These are phyloP conservation scores for Xerocomellus dryophilus DNA, from an alignment of 768 basidiomycete species.

Conservation along the genomic window DNA sequence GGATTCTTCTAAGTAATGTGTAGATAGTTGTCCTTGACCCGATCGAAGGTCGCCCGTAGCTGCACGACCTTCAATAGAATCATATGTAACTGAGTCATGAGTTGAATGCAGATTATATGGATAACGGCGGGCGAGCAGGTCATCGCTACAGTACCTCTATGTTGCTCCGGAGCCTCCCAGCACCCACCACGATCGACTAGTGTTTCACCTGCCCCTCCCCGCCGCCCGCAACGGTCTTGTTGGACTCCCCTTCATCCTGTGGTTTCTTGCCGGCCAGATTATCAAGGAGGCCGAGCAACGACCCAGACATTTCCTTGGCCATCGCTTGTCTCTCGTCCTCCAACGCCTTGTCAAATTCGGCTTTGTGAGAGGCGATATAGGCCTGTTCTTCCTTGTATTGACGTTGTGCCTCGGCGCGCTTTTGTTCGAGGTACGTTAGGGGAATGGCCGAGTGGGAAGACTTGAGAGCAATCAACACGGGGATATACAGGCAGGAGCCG, in stretches of 20 bases:
- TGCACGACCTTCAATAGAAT: background rate
- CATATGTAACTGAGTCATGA: background rate
- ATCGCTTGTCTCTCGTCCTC: conserved; percentile 52
- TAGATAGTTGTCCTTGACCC: too few relatives aligned
- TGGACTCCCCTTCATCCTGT: background rate
- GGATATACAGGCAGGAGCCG: background rate
- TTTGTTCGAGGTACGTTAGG: conserved; percentile 51
- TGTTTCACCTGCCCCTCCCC: conserved; percentile 10
- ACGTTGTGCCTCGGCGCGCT: conserved; percentile 48
- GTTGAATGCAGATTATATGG: conserved; percentile 2
- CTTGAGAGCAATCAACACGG: conserved; percentile 6
- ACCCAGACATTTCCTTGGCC: conserved; percentile 46
- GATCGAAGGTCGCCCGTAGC: too few relatives aligned
- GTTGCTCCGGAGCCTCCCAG: background rate
- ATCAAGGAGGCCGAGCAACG: conserved; percentile 34
- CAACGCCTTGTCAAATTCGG: conserved; percentile 46
- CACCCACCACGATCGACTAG: background rate
- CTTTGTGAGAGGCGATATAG: conserved; percentile 50
- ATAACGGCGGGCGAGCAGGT: background rate
- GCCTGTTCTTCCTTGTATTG: conserved; percentile 52
- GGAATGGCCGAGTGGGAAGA: conserved; percentile 35
- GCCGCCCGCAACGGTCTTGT: conserved; percentile 7
- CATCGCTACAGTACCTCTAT: conserved; percentile 11
- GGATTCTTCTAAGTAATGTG: too few relatives aligned
- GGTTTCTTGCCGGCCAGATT: conserved; percentile 24